These are phyloP conservation scores for Penicillium odoratum DNA, from an alignment of 495 filamentous ascomycete species.

Conservation along the genomic window DNA sequence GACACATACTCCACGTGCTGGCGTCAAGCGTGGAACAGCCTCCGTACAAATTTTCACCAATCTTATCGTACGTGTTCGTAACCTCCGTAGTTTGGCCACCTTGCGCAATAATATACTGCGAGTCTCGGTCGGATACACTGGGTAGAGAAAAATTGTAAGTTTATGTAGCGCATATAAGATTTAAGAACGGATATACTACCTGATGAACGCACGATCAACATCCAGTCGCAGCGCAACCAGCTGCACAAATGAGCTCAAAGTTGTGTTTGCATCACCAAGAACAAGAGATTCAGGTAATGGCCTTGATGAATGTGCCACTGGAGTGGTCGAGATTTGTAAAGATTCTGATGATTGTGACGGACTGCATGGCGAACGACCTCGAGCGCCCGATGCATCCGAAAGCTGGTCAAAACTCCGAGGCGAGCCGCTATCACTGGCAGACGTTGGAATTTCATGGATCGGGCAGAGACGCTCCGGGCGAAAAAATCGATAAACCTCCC, in stretches of 20 bases:
- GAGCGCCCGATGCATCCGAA: not conserved
- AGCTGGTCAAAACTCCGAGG: not conserved
- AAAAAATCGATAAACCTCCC: conserved; percentile 51
- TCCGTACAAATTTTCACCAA: conserved; percentile 44
- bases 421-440: not conserved
- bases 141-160: not conserved
- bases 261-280: conserved; percentile 48
- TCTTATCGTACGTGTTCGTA: conserved; percentile 32
- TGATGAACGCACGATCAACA: conserved; percentile 46
- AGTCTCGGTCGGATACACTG: conserved; percentile 57
- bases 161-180: no score
- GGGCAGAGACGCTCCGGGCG: conserved; percentile 29
- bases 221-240: conserved; percentile 50
- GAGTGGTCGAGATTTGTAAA: not conserved
- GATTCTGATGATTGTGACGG: not conserved
- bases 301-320: conserved; percentile 1
- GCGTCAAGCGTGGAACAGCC: conserved; percentile 41
- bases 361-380: not conserved
- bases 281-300: conserved; percentile 25
- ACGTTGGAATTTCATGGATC: conserved; percentile 12
- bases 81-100: conserved; percentile 44
- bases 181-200: conserved; percentile 20
- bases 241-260: conserved; percentile 54
- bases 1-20: conserved; percentile 48
- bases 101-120: conserved; percentile 60